Evolutionary conservation across 2,329 filamentous ascomycete species (phyloP).

Genomic region (Celoporthe dispersa): DNA sequence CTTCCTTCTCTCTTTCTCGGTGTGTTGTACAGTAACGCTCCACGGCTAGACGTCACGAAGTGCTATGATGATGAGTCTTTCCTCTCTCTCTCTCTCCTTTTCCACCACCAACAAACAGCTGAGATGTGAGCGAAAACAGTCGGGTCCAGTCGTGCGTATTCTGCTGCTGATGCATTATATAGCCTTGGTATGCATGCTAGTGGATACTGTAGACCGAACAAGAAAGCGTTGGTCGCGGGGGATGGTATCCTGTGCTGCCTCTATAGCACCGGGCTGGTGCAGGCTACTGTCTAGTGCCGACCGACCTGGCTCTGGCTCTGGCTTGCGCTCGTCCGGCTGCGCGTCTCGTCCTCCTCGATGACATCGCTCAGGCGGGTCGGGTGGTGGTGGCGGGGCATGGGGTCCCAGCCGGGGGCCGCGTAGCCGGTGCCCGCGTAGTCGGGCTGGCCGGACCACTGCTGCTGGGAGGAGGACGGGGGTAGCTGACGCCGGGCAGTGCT

Average conservation of each 20-base stretch:
- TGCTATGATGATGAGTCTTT: not conserved
- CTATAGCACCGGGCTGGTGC: not conserved
- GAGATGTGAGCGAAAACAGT: not conserved
- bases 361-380: slow-evolving; percentile 89
- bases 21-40: slow-evolving; percentile 12
- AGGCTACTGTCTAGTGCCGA: slow-evolving; percentile 40
- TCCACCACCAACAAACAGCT: not conserved
- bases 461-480: slow-evolving; percentile 47
- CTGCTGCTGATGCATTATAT: no score
- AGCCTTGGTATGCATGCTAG: no score
- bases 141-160: no score
- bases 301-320: slow-evolving; percentile 68
- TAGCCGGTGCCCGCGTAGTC: slow-evolving; percentile 73
- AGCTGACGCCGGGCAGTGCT: slow-evolving; percentile 44
- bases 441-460: slow-evolving; percentile 46
- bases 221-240: not conserved
- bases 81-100: not conserved
- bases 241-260: not conserved
- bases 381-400: slow-evolving; percentile 80
- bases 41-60: not conserved
- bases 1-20: not conserved
- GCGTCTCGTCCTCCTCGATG: slow-evolving; percentile 82
- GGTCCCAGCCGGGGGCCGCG: slow-evolving; percentile 73
- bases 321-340: slow-evolving; percentile 74
- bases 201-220: no score